Conservation (phyloP, 1,284 basidiomycete genomes). For the Inonotus hispidus region DNA sequence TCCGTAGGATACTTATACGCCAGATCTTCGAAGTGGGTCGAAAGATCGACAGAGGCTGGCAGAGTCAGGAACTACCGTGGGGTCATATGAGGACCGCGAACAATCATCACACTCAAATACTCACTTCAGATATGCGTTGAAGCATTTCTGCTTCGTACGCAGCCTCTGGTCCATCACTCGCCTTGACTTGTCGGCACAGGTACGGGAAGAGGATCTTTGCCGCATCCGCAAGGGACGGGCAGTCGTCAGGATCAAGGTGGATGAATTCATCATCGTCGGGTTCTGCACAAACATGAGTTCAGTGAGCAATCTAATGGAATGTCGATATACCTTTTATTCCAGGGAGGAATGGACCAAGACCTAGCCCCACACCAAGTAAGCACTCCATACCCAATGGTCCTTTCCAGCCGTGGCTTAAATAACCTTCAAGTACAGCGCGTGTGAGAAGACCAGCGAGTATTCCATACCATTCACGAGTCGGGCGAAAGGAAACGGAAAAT, state of each 20-base stretch:
- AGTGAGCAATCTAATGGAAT: neutral
- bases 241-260: slow-evolving; percentile 70
- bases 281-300: slow-evolving; percentile 14
- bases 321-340: slow-evolving; percentile 11
- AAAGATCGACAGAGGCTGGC: slow-evolving; percentile 60
- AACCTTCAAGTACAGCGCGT: slow-evolving; percentile 75
- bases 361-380: slow-evolving; percentile 67
- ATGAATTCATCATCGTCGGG: slow-evolving; percentile 39
- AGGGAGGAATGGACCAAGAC: slow-evolving; percentile 30
- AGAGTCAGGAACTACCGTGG: slow-evolving; percentile 64
- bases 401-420: slow-evolving; percentile 72
- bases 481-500: slow-evolving; percentile 38
- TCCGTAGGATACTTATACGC: slow-evolving; percentile 76
- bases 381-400: slow-evolving; percentile 66
- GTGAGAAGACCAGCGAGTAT: slow-evolving; percentile 70
- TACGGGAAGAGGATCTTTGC: slow-evolving; percentile 64
- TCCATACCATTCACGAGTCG: slow-evolving; percentile 75
- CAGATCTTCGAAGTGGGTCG: slow-evolving; percentile 74
- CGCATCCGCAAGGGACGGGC: slow-evolving; percentile 62
- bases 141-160: slow-evolving; percentile 67
- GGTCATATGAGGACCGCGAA: neutral
- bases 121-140: slow-evolving; percentile 58
- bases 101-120: slow-evolving; percentile 25
- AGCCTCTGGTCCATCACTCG: slow-evolving; percentile 42
- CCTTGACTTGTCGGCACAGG: slow-evolving; percentile 28